These are phyloP conservation scores for Adansonia digitata DNA, from an alignment of 345 rosid genomes.

Conservation along the genomic window DNA sequence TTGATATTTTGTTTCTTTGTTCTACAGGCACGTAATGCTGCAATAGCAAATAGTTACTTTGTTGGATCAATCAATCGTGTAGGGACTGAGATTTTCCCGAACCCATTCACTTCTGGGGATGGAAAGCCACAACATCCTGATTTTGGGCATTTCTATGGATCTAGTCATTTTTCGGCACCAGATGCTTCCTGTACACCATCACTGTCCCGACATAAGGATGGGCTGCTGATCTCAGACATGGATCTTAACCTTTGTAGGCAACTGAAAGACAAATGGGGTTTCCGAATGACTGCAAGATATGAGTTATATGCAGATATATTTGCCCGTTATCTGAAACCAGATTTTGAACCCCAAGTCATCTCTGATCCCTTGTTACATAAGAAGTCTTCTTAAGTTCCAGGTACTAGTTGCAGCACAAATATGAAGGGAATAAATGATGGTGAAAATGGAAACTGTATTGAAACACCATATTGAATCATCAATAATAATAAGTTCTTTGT, in stretches of 20 bases:
- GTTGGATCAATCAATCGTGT: conserved; percentile 96
- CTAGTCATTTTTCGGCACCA: conserved; percentile 89
- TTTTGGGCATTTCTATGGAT: conserved; percentile 92
- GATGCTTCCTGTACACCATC: conserved; percentile 94
- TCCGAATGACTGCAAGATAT: conserved; percentile 81
- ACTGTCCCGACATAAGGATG: conserved; percentile 70
- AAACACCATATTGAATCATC: background rate
- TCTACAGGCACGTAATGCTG: conserved; percentile 87
- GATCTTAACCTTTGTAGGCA: conserved; percentile 92
- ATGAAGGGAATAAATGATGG: background rate
- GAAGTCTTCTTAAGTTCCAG: conserved; percentile 38
- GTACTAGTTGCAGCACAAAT: conserved; percentile 1
- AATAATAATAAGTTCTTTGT: background rate
- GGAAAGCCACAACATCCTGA: conserved; percentile 78
- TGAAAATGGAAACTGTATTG: conserved; percentile 6
- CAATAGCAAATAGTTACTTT: conserved; percentile 88
- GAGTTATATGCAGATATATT: conserved; percentile 64
- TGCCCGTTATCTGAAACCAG: conserved; percentile 53
- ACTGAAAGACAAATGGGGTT: conserved; percentile 93
- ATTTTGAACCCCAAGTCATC: conserved; percentile 68
- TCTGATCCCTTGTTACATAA: conserved; percentile 72
- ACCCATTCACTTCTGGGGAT: conserved; percentile 90
- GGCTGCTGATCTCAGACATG: conserved; percentile 78
- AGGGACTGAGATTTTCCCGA: conserved; percentile 90
- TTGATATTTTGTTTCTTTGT: background rate